Base-by-base conservation (phyloP, 1,284 basidiomycete genomes). In the Fomitiporia mediterranea region DNA sequence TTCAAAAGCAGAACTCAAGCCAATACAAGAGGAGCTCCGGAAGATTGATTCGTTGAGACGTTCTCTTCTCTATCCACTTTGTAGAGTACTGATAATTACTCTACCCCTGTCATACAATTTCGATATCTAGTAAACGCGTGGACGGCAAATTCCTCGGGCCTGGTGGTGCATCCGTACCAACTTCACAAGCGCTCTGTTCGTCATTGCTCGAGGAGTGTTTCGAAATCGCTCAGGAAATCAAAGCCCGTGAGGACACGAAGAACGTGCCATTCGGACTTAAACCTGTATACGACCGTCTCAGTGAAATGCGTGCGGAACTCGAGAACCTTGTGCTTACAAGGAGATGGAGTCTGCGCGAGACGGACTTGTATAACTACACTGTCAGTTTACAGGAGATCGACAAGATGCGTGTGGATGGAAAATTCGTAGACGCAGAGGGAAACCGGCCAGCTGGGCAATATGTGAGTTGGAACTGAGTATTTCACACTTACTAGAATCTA, bases 161-260 rank as follows among this genome's bases (percentile, higher is more conserved):
- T 9, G 92, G 92, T 17, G 95, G 94, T 39, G 75, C 76, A 4
- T 87, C 83, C 40, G 89, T 98, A 0, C 94, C 95, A 9, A 81
- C 89, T 44, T 96, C 94, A 6, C 95, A 98, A 70, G 91, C 91
- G 1, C 70, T 89, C n/a, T 90, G 89, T 63, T 86, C 86, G 0
- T 95, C 95, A 1, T 75, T 99, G 28, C 77, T 99, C 9, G 96
- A 99, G 71, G 93, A 96, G 66, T 97, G 94, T 69, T 99, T 99
- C 70, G 95, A 99, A 58, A 91, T 98, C 59, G 80, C 86, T 42
- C 94, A 99, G 72, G 96, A 99, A 70, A 94, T 99, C 74, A 90
- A 91, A 63, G 94, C 95, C 2, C 82, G 92, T 61, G 93, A 98
- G 65, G 92, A 95, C 43, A 91, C 90, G 52, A 95, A 94, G 71